These are phyloP conservation scores for Penicillium crustosum DNA, from an alignment of 2,329 filamentous ascomycete genomes.

Conservation along the genomic window DNA sequence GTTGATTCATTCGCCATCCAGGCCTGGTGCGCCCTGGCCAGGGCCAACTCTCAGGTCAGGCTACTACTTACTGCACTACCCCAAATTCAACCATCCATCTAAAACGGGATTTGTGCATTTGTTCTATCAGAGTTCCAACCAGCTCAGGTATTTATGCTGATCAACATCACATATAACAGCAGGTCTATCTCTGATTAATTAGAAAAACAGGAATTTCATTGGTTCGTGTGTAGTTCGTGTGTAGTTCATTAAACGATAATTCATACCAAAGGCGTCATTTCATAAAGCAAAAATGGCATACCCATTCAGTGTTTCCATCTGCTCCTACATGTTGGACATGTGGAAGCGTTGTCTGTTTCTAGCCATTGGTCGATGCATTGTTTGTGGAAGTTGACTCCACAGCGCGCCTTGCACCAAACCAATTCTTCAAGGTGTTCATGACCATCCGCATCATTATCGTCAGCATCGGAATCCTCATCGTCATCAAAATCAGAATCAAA, in stretches of 20 bases:
- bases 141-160: background rate
- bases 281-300: background rate
- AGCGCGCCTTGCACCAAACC: slow-evolving; percentile 23
- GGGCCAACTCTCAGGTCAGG: too few relatives aligned
- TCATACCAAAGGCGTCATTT: background rate
- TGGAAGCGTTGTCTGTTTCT: background rate
- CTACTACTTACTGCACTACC: background rate
- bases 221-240: too few relatives aligned
- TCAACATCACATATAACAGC: too few relatives aligned
- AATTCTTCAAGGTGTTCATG: slow-evolving; percentile 3
- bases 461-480: background rate
- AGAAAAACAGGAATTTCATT: background rate
- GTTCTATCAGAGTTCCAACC: background rate
- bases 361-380: slow-evolving; percentile 22
- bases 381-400: slow-evolving; percentile 25
- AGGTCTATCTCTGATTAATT: too few relatives aligned
- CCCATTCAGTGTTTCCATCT: slow-evolving; percentile 7
- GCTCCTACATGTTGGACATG: slow-evolving; percentile 21
- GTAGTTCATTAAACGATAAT: background rate
- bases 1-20: too few relatives aligned
- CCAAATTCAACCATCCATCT: background rate
- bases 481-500: background rate
- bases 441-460: background rate
- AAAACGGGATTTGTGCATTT: background rate
- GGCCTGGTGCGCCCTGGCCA: too few relatives aligned